phyloP scores from a whole-genome alignment of 805 yeast genomes.

The Hanseniaspora lachancei region DNA sequence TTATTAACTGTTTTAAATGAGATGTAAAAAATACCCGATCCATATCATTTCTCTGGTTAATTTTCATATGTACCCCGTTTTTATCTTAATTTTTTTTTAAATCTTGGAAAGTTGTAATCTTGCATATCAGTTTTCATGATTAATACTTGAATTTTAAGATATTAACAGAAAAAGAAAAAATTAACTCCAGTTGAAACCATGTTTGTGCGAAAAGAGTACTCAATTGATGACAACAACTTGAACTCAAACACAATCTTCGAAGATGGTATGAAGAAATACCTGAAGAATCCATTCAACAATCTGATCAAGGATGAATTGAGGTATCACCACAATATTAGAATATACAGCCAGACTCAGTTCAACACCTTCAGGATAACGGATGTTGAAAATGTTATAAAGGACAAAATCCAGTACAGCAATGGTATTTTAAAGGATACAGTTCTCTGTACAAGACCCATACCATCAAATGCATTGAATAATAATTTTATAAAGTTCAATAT shows the following conservation, averaged over 20 bases:
- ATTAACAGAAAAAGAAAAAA: not conserved
- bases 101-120: no score
- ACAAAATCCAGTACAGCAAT: not conserved
- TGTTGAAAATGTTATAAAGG: not conserved
- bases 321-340: constrained; percentile 4
- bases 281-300: not conserved
- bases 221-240: not conserved
- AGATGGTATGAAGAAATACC: constrained; percentile 1
- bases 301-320: constrained; percentile 5
- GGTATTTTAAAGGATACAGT: not conserved
- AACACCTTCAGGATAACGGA: not conserved
- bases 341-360: not conserved
- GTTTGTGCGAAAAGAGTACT: not conserved
- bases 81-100: no score
- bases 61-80: no score
- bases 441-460: not conserved
- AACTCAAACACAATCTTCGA: not conserved
- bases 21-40: no score
- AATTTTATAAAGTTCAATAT: not conserved
- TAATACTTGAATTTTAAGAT: no score
- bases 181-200: not conserved
- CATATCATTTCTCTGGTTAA: no score
- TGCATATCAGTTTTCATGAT: no score
- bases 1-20: no score
- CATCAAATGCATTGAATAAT: not conserved